Conservation (phyloP, 2,329 filamentous ascomycete genomes). For the Cladophialophora yegresii region DNA sequence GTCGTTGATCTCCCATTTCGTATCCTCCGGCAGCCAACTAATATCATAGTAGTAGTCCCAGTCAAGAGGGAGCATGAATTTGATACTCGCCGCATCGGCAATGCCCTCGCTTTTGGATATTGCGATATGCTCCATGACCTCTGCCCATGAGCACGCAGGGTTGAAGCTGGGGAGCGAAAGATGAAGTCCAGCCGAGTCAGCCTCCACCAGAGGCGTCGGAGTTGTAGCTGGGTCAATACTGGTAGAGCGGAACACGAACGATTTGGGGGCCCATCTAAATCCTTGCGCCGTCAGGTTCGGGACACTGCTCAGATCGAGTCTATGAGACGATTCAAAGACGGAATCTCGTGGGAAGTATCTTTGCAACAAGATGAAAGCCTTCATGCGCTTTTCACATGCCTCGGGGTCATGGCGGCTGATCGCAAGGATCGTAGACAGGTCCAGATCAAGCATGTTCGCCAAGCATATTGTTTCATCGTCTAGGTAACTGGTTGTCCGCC, state of each 20-base stretch:
- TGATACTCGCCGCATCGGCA: neutral
- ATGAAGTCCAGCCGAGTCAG: neutral
- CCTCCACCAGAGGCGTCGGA: neutral
- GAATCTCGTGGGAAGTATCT: neutral
- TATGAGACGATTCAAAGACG: neutral
- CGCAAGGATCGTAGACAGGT: neutral
- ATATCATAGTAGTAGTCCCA: neutral
- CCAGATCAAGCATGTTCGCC: slow-evolving; percentile 2
- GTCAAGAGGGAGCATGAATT: neutral
- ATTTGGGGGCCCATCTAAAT: neutral
- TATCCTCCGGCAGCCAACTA: neutral
- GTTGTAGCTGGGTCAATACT: neutral
- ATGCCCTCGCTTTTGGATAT: neutral
- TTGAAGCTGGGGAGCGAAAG: neutral
- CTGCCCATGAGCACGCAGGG: neutral
- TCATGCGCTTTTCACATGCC: neutral
- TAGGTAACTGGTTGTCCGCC: slow-evolving; percentile 3
- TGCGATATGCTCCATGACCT: neutral
- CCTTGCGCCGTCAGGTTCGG: neutral
- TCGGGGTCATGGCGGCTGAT: neutral
- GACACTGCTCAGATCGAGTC: neutral
- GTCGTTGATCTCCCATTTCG: neutral
- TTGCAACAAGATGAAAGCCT: slow-evolving; percentile 1
- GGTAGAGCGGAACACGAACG: neutral
- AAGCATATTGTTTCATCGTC: slow-evolving; percentile 7